Percentiles rank a stretch among this genome's conserved stretches.
Evolutionary conservation across 192 early-diverging fungal species (phyloP).

Genomic region (Podila epicladia): DNA sequence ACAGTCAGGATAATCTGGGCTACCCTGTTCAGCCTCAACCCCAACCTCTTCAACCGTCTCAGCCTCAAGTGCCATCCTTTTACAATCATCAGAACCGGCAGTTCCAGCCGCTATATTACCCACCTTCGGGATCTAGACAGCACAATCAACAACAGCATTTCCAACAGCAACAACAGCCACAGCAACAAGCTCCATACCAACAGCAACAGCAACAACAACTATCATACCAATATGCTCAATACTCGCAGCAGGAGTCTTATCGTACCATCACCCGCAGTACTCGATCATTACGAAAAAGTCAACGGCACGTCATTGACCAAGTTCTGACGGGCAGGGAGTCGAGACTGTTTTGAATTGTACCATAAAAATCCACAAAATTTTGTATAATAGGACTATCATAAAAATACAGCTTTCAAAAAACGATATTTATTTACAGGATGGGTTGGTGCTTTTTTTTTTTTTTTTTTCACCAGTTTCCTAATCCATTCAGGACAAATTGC

Average conservation of each 20-base stretch:
- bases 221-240: neutral
- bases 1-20: neutral
- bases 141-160: neutral
- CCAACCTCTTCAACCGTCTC: neutral
- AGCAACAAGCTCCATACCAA: neutral
- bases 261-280: constrained; percentile 6
- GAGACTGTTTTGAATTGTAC: neutral
- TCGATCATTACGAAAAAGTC: constrained; percentile 27
- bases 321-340: constrained; percentile 18
- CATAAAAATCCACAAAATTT: neutral
- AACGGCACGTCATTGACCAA: constrained; percentile 34
- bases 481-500: constrained; percentile 17
- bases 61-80: neutral
- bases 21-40: neutral
- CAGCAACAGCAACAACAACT: neutral
- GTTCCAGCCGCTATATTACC: neutral
- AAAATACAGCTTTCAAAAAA: no score
- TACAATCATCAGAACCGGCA: neutral
- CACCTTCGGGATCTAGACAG: constrained; percentile 1
- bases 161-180: neutral
- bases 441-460: no score
- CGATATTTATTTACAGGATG: neutral
- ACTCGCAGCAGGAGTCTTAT: neutral
- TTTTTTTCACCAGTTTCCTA: neutral
- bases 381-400: no score